Base-by-base conservation (phyloP, 192 early-diverging fungal genomes). In the Linnemannia schmuckeri region DNA sequence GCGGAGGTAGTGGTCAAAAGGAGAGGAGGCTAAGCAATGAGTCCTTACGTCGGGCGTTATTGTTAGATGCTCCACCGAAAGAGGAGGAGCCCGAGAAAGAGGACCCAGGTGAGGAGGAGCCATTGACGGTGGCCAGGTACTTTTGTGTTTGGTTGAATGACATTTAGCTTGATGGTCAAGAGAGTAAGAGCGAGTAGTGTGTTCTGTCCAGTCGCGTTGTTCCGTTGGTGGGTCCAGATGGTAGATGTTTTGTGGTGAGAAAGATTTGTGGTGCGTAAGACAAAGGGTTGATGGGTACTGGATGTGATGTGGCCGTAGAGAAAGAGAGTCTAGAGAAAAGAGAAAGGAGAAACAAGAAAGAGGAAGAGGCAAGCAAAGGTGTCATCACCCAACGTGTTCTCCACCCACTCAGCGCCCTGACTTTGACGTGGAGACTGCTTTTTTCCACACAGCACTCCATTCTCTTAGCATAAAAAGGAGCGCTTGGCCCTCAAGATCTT, bases 121-220 rank as follows among this genome's bases (percentile, higher is more conserved):
- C 85, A 78, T 87, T 87, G 71, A 87, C 80, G 27, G 79, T 75
- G 12, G 79, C 75, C 38, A 87, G 42, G 76, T 87, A 87, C 40
- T 87, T 76, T 33, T 87, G 79, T 38, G 85, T 78, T n/a, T 63
- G 81, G 47, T 35, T 78, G 72, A 74, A 76, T 54, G 80, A n/a
- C 80, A 82, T 82, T 42, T n/a, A n/a, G n/a, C 55, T 61, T 24
- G 55, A 27, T 61, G 55, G 6, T 24, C n/a, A n/a, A 30, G 27
- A 4, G 47, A 52, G 49, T 18, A 12, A 30, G 30, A 33, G 61
- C 22, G 24, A 30, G n/a, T 24, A 57, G n/a, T 66, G 9, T 33
- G 61, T 66, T 27, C 1, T 35, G n/a, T 66, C 30, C 27, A 33
- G 55, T 27, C 55, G 55, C n/a, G 55, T 57, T 2, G 22, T 57